phyloP scores from a whole-genome alignment of 2,329 filamentous ascomycete genomes.

The Zopfia rhizophila region DNA sequence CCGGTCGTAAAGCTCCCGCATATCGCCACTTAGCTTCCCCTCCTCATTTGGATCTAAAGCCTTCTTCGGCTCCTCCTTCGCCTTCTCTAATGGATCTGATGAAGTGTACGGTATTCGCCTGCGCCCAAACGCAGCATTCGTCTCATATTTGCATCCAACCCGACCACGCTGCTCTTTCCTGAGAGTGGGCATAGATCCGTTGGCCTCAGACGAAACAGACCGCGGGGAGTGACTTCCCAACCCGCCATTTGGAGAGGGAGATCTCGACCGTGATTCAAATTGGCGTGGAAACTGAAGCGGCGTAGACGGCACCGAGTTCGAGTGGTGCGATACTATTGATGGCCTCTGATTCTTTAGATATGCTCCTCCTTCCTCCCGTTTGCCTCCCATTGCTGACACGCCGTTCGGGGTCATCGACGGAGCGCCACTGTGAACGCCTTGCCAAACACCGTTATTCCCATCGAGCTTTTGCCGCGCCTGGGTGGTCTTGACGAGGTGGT shows the following conservation, averaged over 20 bases:
- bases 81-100: conserved; percentile 81
- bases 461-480: conserved; percentile 44
- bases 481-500: conserved; percentile 37
- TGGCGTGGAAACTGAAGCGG: conserved; percentile 89
- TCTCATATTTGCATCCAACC: conserved; percentile 94
- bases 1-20: conserved; percentile 84
- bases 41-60: conserved; percentile 51
- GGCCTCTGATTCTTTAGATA: conserved; percentile 53
- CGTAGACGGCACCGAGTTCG: conserved; percentile 91
- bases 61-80: conserved; percentile 73
- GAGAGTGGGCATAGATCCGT: conserved; percentile 75
- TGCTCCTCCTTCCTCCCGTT: conserved; percentile 34
- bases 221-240: conserved; percentile 84
- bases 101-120: conserved; percentile 92
- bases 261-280: conserved; percentile 79
- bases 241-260: conserved; percentile 80
- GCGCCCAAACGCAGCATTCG: conserved; percentile 80
- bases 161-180: conserved; percentile 67
- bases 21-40: conserved; percentile 76
- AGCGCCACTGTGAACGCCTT: conserved; percentile 48
- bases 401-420: conserved; percentile 51
- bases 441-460: conserved; percentile 47
- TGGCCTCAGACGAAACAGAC: conserved; percentile 90
- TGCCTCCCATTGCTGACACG: conserved; percentile 40
- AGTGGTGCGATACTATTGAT: conserved; percentile 71